phyloP scores from a whole-genome alignment of 345 rosid genomes.

The Durio zibethinus region DNA sequence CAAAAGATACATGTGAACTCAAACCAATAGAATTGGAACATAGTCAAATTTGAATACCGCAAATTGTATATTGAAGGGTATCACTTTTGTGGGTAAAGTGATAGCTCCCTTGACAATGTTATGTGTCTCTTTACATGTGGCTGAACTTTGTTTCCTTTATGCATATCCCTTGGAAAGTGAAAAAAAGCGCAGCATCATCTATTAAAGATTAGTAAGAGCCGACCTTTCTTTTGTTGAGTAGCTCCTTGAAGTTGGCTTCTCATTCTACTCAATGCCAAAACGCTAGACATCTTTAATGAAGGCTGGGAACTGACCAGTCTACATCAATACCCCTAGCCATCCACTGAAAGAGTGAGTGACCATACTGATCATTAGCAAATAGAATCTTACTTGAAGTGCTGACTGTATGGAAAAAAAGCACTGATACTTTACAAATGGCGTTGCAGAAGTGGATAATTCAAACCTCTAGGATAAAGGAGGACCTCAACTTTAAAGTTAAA shows the following conservation, averaged over 20 bases:
- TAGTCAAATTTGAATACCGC: neutral
- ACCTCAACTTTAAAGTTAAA: slow-evolving; percentile 24
- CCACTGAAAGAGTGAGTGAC: neutral
- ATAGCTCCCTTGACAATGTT: neutral
- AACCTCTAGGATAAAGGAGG: slow-evolving; percentile 4
- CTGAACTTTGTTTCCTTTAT: slow-evolving; percentile 14
- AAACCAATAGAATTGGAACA: neutral
- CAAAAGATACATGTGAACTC: neutral
- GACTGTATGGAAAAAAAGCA: slow-evolving; percentile 12
- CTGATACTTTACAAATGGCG: slow-evolving; percentile 20
- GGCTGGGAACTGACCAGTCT: neutral
- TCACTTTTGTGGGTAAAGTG: neutral
- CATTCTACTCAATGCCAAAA: neutral
- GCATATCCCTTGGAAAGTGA: slow-evolving; percentile 20
- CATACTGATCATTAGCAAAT: neutral
- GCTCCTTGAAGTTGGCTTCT: neutral
- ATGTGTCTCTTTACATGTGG: slow-evolving; percentile 6
- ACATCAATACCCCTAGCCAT: neutral
- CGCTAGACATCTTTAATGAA: neutral
- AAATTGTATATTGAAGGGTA: neutral
- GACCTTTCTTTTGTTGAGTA: neutral
- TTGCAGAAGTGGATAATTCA: slow-evolving; percentile 20
- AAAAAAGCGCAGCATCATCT: slow-evolving; percentile 20
- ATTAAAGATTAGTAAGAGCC: slow-evolving; percentile 5
- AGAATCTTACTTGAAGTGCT: slow-evolving; percentile 14